Evolutionary conservation across 2,329 filamentous ascomycete genomes (phyloP).

Genomic region (Clonostachys rosea): DNA sequence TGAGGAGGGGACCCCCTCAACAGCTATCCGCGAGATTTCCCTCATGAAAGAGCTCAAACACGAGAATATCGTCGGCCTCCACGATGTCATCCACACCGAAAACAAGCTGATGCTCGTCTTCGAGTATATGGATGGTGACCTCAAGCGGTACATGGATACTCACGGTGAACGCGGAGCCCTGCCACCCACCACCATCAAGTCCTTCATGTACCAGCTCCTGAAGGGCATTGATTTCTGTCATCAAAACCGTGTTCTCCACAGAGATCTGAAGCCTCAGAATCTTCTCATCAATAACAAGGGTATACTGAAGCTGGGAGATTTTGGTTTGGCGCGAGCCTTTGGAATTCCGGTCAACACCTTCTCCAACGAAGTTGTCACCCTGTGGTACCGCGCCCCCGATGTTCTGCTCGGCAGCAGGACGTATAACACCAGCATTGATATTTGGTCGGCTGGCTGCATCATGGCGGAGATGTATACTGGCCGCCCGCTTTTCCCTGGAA

Average conservation of each 20-base stretch:
- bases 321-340: conserved; percentile 89
- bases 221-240: conserved; percentile 97
- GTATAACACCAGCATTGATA: conserved; percentile 99
- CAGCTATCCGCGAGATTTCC: conserved; percentile 96
- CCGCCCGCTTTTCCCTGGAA: conserved; percentile 90
- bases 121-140: conserved; percentile 96
- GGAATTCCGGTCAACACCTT: conserved; percentile 98
- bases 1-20: conserved; percentile 95
- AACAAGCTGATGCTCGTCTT: conserved; percentile 99
- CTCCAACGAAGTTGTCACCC: conserved; percentile 93
- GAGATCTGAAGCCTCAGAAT: conserved; percentile 95
- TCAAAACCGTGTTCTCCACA: conserved; percentile 91
- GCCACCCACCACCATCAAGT: conserved; percentile 89
- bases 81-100: conserved; percentile 99
- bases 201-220: conserved; percentile 97
- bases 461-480: conserved; percentile 99
- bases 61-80: conserved; percentile 93
- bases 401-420: conserved; percentile 90
- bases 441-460: conserved; percentile 98
- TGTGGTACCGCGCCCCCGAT: conserved; percentile 97
- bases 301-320: conserved; percentile 88
- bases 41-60: conserved; percentile 99
- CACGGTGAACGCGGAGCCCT: conserved; percentile 85
- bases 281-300: conserved; percentile 91
- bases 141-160: conserved; percentile 98